Conservation (phyloP, 129 eudicot species). For the Pseudognaphalium luteoalbum region DNA sequence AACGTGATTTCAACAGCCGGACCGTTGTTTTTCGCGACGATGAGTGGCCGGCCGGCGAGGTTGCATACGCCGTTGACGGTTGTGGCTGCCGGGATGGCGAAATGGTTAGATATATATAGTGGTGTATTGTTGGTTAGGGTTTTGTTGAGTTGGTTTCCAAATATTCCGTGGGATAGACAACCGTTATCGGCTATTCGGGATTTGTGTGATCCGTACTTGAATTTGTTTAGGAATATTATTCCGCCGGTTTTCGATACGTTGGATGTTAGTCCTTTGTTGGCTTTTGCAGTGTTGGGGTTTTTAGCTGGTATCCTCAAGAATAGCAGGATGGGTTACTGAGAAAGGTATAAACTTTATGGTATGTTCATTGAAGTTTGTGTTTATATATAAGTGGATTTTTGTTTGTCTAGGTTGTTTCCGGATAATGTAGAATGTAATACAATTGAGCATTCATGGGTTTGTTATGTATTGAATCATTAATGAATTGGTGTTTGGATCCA, state of each 20-base stretch:
- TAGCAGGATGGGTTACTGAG: conserved; percentile 29
- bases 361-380: background rate
- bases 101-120: conserved; percentile 80
- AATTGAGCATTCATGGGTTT: background rate
- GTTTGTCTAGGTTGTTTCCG: background rate
- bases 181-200: conserved; percentile 81
- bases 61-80: conserved; percentile 80
- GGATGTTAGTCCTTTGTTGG: conserved; percentile 91
- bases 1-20: conserved; percentile 42
- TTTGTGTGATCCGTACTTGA: conserved; percentile 90
- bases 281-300: conserved; percentile 66
- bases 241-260: conserved; percentile 77
- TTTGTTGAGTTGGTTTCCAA: conserved; percentile 95
- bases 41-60: conserved; percentile 33
- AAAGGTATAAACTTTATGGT: conserved; percentile 16
- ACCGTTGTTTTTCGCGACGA: conserved; percentile 66
- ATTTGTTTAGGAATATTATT: conserved; percentile 71
- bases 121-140: conserved; percentile 92
- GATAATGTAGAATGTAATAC: conserved; percentile 15
- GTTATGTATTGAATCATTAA: conserved; percentile 3
- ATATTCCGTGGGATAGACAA: conserved; percentile 94
- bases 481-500: conserved; percentile 3
- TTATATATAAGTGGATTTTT: background rate
- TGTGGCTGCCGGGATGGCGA: conserved; percentile 79
- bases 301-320: conserved; percentile 46